These are phyloP conservation scores for Aspergillus uvarum DNA, from an alignment of 2,329 filamentous ascomycete genomes.

Conservation along the genomic window DNA sequence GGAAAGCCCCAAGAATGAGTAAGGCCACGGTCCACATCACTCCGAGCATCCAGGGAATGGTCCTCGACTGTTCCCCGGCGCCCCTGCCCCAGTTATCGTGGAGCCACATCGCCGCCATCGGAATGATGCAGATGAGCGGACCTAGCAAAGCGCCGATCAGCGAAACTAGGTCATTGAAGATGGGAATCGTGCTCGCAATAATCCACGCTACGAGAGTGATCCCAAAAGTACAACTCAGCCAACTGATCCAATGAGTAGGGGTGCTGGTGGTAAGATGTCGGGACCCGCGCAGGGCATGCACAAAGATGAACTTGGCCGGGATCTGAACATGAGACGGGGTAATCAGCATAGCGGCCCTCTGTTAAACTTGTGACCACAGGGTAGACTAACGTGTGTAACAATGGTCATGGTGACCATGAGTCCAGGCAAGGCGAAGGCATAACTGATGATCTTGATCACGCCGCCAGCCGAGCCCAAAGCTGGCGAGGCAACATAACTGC, in stretches of 20 bases:
- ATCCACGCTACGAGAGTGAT: constrained; percentile 19
- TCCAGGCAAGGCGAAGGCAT: constrained; percentile 36
- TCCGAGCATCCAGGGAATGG: constrained; percentile 21
- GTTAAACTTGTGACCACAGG: background rate
- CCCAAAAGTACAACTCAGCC: constrained; percentile 22
- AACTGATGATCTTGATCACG: constrained; percentile 44
- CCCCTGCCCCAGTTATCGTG: constrained; percentile 36
- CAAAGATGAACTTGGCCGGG: constrained; percentile 10
- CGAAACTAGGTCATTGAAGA: constrained; percentile 20
- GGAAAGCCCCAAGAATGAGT: constrained; percentile 40
- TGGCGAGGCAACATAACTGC: constrained; percentile 45
- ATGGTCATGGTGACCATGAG: constrained; percentile 25
- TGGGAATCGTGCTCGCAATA: constrained; percentile 23
- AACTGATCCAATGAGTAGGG: constrained; percentile 18
- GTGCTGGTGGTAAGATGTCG: constrained; percentile 18
- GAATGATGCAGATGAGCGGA: constrained; percentile 20
- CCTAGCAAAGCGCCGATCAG: constrained; percentile 23
- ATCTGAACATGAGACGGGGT: constrained; percentile 20
- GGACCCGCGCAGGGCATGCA: constrained; percentile 18
- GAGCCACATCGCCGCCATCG: constrained; percentile 24
- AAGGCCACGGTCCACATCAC: constrained; percentile 33
- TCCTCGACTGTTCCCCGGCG: constrained; percentile 5
- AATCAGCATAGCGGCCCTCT: too few relatives aligned
- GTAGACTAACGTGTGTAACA: constrained; percentile 14
- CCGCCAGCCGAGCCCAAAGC: constrained; percentile 46